Evolutionary conservation across 352 stramenopile genomes (phyloP), one percentile per base, ranked within the genome.

Genomic region (Phytopythium sindhum): DNA sequence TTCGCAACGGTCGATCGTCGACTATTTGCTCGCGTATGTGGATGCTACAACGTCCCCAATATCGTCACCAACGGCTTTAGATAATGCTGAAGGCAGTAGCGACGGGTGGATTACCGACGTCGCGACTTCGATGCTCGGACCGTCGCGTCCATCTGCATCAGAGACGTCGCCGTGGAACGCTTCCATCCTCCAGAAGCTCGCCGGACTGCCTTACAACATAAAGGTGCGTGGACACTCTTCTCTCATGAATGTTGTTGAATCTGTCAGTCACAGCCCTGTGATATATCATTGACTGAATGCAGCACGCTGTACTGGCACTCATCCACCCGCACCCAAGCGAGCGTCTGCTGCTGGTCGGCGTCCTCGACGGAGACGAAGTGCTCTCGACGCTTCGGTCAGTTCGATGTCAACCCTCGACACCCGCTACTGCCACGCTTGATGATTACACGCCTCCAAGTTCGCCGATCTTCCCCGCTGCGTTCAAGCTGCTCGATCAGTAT

Each of bases 401-500:
- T 57, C 48, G 21, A 17, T 5, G 8, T 23, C 33, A 33, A 57
- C 24, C 41, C 15, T 1, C 35, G 7, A 11, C 10, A 9, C 5
- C 19, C 11, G 19, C 26, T 24, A 24, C 19, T 17, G 14, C 17
- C 10, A 6, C 24, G 28, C 4, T 39, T 56, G 56, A 61, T 14
- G 57, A 65, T n/a, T 70, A 69, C 44, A 45, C 53, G 21, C 14
- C 75, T 28, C 68, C 74, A 7, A 71, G 57, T 31, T 72, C 62
- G 26, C 67, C 68, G 5, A 57, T 89, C 2, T 90, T 90, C 26
- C 81, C 80, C 1, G 61, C 64, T 28, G 75, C 78, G 15, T 74
- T 92, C 24, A 37, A 33, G 6, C 37, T 78, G 4, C 56, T 90
- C 24, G 78, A 87, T n/a, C 69, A 69, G 10, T 93, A 88, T 45